Evolutionary conservation across 805 yeast genomes (phyloP).

Genomic region (Kregervanrija delftensis): DNA sequence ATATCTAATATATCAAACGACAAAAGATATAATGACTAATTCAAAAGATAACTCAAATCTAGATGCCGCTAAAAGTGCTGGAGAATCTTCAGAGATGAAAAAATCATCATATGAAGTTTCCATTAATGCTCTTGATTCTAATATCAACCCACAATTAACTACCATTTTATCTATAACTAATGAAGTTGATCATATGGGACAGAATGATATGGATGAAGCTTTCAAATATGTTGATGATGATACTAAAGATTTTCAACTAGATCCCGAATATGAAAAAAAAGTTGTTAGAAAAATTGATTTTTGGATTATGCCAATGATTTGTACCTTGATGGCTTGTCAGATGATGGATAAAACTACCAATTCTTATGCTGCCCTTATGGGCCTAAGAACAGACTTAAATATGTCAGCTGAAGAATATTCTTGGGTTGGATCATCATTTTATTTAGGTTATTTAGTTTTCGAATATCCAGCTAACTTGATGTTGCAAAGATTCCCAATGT

Average conservation of each 20-base stretch:
- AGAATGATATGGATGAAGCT: slow-evolving; percentile 5
- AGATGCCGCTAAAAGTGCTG: neutral
- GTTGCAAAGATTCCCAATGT: slow-evolving; percentile 52
- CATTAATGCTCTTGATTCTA: neutral
- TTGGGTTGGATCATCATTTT: slow-evolving; percentile 26
- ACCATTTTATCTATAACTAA: slow-evolving; percentile 2
- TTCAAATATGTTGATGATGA: slow-evolving; percentile 3
- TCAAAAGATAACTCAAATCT: neutral
- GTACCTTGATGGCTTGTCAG: slow-evolving; percentile 43
- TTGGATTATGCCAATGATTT: slow-evolving; percentile 43
- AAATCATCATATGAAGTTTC: neutral
- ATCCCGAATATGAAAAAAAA: slow-evolving; percentile 21
- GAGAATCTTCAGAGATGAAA: neutral
- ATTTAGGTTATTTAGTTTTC: slow-evolving; percentile 34
- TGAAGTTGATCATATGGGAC: slow-evolving; percentile 1
- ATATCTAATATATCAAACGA: too few species aligned
- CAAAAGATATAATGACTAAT: neutral
- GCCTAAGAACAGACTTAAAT: slow-evolving; percentile 13
- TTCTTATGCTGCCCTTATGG: slow-evolving; percentile 21
- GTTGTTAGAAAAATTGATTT: slow-evolving; percentile 33
- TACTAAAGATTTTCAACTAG: slow-evolving; percentile 6
- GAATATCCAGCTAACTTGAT: slow-evolving; percentile 48
- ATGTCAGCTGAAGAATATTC: slow-evolving; percentile 25
- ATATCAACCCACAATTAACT: slow-evolving; percentile 1
- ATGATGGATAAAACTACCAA: slow-evolving; percentile 36